These are phyloP conservation scores for Penicillium manginii DNA, from an alignment of 495 filamentous ascomycete genomes.

Conservation along the genomic window DNA sequence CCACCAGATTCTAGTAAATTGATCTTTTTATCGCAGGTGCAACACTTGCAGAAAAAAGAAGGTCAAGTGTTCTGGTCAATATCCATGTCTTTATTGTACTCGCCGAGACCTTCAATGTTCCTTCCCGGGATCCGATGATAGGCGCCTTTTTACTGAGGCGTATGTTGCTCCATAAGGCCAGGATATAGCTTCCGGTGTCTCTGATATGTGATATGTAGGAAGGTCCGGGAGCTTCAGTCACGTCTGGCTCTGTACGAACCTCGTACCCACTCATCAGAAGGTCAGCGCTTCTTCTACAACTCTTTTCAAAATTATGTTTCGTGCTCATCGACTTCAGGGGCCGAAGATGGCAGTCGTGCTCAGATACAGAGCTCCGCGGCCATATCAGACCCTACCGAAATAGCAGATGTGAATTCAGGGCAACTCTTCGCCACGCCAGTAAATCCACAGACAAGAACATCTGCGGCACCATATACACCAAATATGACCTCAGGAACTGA, in stretches of 20 bases:
- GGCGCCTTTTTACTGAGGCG: not conserved
- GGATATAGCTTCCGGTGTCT: too few species aligned
- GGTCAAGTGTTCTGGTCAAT: constrained; percentile 10
- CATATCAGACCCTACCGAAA: not conserved
- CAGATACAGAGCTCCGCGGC: not conserved
- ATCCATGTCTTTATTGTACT: constrained; percentile 11
- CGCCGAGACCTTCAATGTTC: constrained; percentile 9
- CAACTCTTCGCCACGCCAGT: not conserved
- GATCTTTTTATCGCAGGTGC: not conserved
- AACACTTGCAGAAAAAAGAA: constrained; percentile 12
- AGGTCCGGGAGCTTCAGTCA: constrained; percentile 8
- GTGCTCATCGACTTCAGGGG: too few species aligned
- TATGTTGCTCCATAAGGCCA: not conserved
- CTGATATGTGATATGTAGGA: not conserved
- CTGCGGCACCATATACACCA: not conserved
- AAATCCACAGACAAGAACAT: not conserved
- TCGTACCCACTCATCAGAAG: not conserved
- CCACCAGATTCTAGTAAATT: not conserved
- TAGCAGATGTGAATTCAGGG: not conserved
- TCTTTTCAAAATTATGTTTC: too few species aligned
- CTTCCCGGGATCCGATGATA: constrained; percentile 1
- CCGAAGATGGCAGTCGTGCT: not conserved
- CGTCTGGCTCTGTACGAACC: constrained; percentile 13
- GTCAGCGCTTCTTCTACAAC: too few species aligned
- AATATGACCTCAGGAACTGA: not conserved